Percentiles rank a stretch among this genome's conserved stretches.
Evolutionary conservation across 2,329 filamentous ascomycete genomes (phyloP).

Genomic region (Arthrobotrys pseudoclavata): DNA sequence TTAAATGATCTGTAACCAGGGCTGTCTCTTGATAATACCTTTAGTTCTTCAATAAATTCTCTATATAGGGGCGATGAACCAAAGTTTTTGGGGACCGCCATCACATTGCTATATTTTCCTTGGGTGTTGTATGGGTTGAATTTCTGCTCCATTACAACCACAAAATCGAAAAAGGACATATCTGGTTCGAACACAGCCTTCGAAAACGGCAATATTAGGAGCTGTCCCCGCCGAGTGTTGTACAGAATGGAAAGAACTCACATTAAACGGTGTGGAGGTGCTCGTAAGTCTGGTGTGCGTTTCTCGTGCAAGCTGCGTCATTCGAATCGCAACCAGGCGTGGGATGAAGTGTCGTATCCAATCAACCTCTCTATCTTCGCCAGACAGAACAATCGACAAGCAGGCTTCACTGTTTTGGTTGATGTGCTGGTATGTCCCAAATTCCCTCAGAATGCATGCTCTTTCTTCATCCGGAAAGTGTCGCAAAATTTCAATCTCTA

Average conservation of each 20-base stretch:
- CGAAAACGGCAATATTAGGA: not conserved
- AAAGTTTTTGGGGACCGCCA: not conserved
- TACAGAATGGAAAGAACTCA: slow-evolving; percentile 12
- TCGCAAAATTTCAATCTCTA: slow-evolving; percentile 31
- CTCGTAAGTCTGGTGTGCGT: slow-evolving; percentile 5
- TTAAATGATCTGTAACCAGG: not conserved
- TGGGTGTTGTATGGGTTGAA: not conserved
- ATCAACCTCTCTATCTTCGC: slow-evolving; percentile 7
- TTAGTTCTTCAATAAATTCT: slow-evolving; percentile 23
- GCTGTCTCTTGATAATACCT: slow-evolving; percentile 18
- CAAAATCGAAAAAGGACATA: slow-evolving; percentile 37
- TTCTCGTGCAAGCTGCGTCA: slow-evolving; percentile 45
- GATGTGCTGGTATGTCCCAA: not conserved
- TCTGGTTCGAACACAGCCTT: slow-evolving; percentile 26
- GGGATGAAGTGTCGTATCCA: slow-evolving; percentile 17
- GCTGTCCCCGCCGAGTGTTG: not conserved
- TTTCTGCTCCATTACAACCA: slow-evolving; percentile 13
- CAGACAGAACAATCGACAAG: slow-evolving; percentile 22
- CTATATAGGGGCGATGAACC: not conserved
- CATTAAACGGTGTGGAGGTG: not conserved
- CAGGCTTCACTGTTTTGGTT: slow-evolving; percentile 3
- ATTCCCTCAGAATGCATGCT: not conserved
- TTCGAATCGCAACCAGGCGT: slow-evolving; percentile 29
- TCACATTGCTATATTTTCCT: slow-evolving; percentile 27
- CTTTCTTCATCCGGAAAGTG: slow-evolving; percentile 32